These are phyloP conservation scores for Diaporthe helianthi DNA, from an alignment of 2,329 filamentous ascomycete species.

Conservation along the genomic window DNA sequence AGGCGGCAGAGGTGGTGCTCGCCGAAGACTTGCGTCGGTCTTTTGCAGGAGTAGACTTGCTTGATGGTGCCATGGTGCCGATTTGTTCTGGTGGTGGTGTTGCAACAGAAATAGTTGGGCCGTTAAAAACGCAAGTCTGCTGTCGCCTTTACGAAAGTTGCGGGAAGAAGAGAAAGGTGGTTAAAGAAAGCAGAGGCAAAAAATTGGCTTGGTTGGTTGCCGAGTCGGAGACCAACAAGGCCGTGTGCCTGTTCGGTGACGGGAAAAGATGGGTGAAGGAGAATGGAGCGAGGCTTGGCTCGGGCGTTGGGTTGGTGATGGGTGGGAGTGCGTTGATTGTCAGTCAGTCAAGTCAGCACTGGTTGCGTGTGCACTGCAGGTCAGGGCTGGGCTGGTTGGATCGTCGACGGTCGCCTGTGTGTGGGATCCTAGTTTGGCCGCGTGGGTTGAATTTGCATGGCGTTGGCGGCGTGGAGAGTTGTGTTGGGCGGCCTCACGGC, in stretches of 20 bases:
- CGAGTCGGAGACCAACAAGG: neutral
- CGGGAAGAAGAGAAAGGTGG: neutral
- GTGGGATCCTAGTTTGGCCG: slow-evolving; percentile 21
- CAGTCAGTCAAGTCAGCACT: slow-evolving; percentile 22
- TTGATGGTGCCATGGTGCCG: slow-evolving; percentile 46
- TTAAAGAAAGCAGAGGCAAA: neutral
- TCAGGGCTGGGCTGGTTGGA: slow-evolving; percentile 13
- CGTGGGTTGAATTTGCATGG: slow-evolving; percentile 26
- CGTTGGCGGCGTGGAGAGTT: slow-evolving; percentile 35
- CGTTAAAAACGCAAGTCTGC: neutral
- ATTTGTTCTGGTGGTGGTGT: slow-evolving; percentile 21
- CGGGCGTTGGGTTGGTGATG: slow-evolving; percentile 8
- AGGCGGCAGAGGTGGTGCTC: slow-evolving; percentile 35
- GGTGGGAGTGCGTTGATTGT: neutral
- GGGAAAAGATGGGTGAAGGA: slow-evolving; percentile 15
- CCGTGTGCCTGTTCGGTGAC: slow-evolving; percentile 16
- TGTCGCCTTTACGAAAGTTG: neutral
- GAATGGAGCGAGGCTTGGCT: slow-evolving; percentile 3
- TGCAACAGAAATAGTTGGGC: slow-evolving; percentile 10
- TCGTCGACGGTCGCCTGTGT: slow-evolving; percentile 18
- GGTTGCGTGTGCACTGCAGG: slow-evolving; percentile 18
- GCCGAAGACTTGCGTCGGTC: slow-evolving; percentile 53
- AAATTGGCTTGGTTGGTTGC: slow-evolving; percentile 16
- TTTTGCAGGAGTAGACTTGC: slow-evolving; percentile 47
- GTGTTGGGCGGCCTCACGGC: slow-evolving; percentile 26